Conservation (phyloP, 2,329 filamentous ascomycete genomes). For the Aspergillus sp. region DNA sequence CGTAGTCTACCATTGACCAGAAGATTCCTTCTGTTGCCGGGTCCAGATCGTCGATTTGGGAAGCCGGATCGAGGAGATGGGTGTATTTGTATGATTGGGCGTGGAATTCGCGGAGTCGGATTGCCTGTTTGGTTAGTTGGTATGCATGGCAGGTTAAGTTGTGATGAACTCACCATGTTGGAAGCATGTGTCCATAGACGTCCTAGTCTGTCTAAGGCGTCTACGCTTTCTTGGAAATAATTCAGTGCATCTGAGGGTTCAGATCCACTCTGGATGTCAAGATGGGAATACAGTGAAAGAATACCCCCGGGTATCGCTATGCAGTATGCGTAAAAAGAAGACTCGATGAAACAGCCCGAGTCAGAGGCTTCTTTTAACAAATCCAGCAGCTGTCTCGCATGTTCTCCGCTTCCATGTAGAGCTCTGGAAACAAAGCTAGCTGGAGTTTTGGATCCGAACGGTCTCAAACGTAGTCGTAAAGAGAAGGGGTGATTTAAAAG, state of each 20-base stretch:
- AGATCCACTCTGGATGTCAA: slow-evolving; percentile 4
- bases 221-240: slow-evolving; percentile 12
- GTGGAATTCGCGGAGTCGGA: slow-evolving; percentile 18
- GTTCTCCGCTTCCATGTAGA: slow-evolving; percentile 20
- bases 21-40: slow-evolving; percentile 7
- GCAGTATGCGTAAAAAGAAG: slow-evolving; percentile 30
- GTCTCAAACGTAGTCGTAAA: slow-evolving; percentile 20
- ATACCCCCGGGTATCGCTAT: slow-evolving; percentile 22
- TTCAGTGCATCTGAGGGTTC: slow-evolving; percentile 6
- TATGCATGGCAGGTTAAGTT: neutral
- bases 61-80: slow-evolving; percentile 11
- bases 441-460: slow-evolving; percentile 19
- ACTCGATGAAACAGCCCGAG: slow-evolving; percentile 15
- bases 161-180: slow-evolving; percentile 14
- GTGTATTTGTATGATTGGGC: slow-evolving; percentile 11
- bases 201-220: slow-evolving; percentile 11
- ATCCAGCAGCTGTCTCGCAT: slow-evolving; percentile 24
- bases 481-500: slow-evolving; percentile 35
- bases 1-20: slow-evolving; percentile 22
- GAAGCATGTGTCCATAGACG: slow-evolving; percentile 15
- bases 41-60: slow-evolving; percentile 12
- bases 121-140: slow-evolving; percentile 2
- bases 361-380: slow-evolving; percentile 18
- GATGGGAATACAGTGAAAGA: slow-evolving; percentile 10
- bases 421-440: slow-evolving; percentile 24